Conservation (phyloP, 805 yeast species). For the Candida jianshihensis region DNA sequence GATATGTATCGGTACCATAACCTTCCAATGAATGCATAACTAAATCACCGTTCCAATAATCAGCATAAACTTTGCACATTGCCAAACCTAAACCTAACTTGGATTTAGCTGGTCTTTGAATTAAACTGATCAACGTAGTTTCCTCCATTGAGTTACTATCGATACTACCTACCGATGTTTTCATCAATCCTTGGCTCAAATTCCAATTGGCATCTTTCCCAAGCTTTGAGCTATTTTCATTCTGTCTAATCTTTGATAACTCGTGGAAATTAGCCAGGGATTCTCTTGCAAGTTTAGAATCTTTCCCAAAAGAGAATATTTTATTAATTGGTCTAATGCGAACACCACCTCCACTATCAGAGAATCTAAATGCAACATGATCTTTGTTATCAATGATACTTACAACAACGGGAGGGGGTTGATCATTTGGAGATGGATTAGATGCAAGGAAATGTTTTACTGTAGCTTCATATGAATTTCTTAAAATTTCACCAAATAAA, state of each 20-base stretch:
- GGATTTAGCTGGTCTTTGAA: constrained; percentile 65
- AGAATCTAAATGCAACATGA: constrained; percentile 66
- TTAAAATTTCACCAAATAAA: constrained; percentile 76
- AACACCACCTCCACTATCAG: constrained; percentile 91
- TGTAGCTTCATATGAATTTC: constrained; percentile 83
- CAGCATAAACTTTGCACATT: constrained; percentile 87
- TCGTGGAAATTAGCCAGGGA: constrained; percentile 62
- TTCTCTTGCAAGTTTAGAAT: constrained; percentile 48
- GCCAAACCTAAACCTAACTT: constrained; percentile 88
- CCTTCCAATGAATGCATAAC: constrained; percentile 82
- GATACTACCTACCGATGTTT: constrained; percentile 36
- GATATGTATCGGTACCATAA: constrained; percentile 83
- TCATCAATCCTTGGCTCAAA: constrained; percentile 24
- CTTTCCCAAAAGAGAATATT: constrained; percentile 85
- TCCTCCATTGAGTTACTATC: constrained; percentile 23
- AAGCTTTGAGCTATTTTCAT: constrained; percentile 5
- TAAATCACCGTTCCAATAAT: constrained; percentile 92
- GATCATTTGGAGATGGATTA: constrained; percentile 25
- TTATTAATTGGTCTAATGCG: constrained; percentile 48
- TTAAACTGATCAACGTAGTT: constrained; percentile 52
- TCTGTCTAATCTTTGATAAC: constrained; percentile 53
- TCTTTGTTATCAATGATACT: constrained; percentile 62
- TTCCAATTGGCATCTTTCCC: constrained; percentile 24
- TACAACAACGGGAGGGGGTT: constrained; percentile 71
- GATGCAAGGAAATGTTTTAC: constrained; percentile 37